Evolutionary conservation across 2,329 filamentous ascomycete genomes (phyloP).

Genomic region (Cladosporium sp.): DNA sequence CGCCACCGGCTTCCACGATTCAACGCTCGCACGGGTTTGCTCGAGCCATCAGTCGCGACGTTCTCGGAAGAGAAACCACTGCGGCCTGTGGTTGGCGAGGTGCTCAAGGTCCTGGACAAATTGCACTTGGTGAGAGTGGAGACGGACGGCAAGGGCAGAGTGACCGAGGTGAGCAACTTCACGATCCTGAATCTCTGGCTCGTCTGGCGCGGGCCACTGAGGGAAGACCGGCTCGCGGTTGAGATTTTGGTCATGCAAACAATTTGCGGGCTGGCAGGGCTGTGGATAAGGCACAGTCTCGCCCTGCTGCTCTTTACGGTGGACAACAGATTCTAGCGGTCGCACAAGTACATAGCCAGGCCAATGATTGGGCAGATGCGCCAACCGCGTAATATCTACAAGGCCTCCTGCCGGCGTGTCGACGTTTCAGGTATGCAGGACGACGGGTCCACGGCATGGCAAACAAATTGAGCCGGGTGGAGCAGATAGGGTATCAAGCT

Average conservation of each 20-base stretch:
- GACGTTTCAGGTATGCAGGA: constrained; percentile 1
- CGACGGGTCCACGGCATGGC: background rate
- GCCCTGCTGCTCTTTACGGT: constrained; percentile 84
- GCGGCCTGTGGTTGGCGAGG: constrained; percentile 55
- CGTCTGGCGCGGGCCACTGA: constrained; percentile 87
- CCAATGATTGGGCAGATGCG: constrained; percentile 1
- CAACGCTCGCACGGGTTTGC: constrained; percentile 75
- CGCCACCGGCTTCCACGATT: constrained; percentile 87
- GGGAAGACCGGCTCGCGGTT: constrained; percentile 76
- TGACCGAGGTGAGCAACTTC: constrained; percentile 81
- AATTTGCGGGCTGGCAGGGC: constrained; percentile 69
- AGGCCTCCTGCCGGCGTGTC: background rate
- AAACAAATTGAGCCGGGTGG: background rate
- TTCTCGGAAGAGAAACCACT: constrained; percentile 64
- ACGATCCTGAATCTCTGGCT: constrained; percentile 95
- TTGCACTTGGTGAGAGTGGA: constrained; percentile 66
- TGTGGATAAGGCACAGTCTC: constrained; percentile 80
- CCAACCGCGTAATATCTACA: background rate
- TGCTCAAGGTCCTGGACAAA: constrained; percentile 63
- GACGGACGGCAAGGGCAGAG: constrained; percentile 62
- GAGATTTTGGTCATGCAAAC: constrained; percentile 79
- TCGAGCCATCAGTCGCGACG: constrained; percentile 80
- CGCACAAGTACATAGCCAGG: constrained; percentile 3
- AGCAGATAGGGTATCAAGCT: too few species aligned
- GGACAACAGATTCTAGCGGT: constrained; percentile 59